Conservation (phyloP, 164 flowering plant species). For the Berberis vulgaris region DNA sequence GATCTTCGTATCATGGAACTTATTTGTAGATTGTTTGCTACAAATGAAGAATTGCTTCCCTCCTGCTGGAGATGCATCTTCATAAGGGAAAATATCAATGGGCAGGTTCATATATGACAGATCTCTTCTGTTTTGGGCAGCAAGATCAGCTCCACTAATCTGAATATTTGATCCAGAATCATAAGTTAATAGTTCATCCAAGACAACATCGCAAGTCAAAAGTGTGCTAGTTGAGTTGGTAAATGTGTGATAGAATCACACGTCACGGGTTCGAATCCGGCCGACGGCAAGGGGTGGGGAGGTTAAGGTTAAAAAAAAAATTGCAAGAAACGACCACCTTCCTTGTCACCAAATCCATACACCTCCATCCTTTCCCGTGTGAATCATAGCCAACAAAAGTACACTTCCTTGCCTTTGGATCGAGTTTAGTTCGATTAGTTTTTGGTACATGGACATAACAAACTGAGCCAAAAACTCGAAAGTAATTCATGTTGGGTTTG, state of each 20-base stretch:
- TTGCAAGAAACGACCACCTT: background rate
- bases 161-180: background rate
- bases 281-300: too few species aligned
- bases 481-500: too few species aligned
- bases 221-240: too few species aligned
- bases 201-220: background rate
- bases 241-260: too few species aligned
- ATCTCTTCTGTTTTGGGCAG: too few species aligned
- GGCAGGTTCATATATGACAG: too few species aligned
- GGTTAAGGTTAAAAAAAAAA: background rate
- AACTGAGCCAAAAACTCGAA: constrained; percentile 9
- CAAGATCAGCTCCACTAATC: background rate
- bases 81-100: background rate
- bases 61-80: background rate
- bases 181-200: background rate
- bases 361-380: background rate
- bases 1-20: background rate
- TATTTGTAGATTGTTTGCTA: too few species aligned
- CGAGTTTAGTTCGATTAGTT: constrained; percentile 4
- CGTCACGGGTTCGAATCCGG: too few species aligned
- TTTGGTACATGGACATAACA: constrained; percentile 20
- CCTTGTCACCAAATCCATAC: background rate
- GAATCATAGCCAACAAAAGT: constrained; percentile 7
- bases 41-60: background rate
- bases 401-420: constrained; percentile 3